phyloP scores from a whole-genome alignment of 1,139 yeast genomes.

The Yamadazyma membranifaciens region DNA sequence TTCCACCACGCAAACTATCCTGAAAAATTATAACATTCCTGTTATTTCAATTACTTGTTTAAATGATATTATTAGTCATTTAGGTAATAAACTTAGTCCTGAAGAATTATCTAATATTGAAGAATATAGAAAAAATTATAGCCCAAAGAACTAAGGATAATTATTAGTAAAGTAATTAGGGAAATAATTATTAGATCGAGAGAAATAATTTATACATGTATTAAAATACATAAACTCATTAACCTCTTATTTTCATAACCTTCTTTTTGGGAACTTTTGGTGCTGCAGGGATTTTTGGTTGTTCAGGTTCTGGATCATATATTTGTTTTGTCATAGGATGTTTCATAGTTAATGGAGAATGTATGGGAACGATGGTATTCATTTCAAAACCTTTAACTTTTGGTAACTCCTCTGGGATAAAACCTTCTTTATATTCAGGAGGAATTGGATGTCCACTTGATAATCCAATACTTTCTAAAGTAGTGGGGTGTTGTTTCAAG shows the following conservation, averaged over 20 bases:
- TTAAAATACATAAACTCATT: background rate
- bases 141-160: slow-evolving; percentile 31
- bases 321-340: slow-evolving; percentile 80
- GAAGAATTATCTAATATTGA: slow-evolving; percentile 56
- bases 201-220: too few relatives aligned
- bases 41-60: slow-evolving; percentile 79
- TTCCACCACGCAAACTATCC: slow-evolving; percentile 82
- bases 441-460: slow-evolving; percentile 57
- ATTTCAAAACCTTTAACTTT: slow-evolving; percentile 79
- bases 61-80: slow-evolving; percentile 66
- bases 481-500: slow-evolving; percentile 68
- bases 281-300: slow-evolving; percentile 38
- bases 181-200: background rate
- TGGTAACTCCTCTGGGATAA: slow-evolving; percentile 65
- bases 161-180: background rate
- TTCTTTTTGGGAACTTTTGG: slow-evolving; percentile 54
- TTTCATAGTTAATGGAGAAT: slow-evolving; percentile 74
- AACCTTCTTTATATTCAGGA: slow-evolving; percentile 50
- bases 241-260: slow-evolving; percentile 47
- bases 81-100: slow-evolving; percentile 52
- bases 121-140: slow-evolving; percentile 55
- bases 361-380: slow-evolving; percentile 84
- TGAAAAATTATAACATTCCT: slow-evolving; percentile 72
- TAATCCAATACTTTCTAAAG: slow-evolving; percentile 56
- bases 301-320: slow-evolving; percentile 55